Conservation (phyloP, 2,329 filamentous ascomycete species). For the Phialophora chinensis region DNA sequence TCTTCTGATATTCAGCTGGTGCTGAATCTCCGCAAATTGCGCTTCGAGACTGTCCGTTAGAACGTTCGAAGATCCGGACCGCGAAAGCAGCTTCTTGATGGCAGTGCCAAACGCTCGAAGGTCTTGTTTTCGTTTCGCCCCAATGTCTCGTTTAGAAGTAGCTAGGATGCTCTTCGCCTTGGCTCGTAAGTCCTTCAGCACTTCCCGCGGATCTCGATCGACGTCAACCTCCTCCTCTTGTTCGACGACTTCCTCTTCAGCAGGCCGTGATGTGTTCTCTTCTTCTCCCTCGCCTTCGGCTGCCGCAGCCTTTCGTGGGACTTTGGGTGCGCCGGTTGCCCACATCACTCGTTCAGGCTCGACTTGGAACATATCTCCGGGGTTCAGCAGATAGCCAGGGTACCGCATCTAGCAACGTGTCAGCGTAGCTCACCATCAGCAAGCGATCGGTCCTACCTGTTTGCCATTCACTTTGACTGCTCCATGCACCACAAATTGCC, state of each 20-base stretch:
- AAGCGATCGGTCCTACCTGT: slow-evolving; percentile 65
- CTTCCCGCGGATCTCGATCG: slow-evolving; percentile 51
- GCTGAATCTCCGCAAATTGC: slow-evolving; percentile 60
- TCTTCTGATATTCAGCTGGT: slow-evolving; percentile 52
- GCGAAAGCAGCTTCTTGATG: slow-evolving; percentile 67
- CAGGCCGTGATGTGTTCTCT: slow-evolving; percentile 29
- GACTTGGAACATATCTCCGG: slow-evolving; percentile 97
- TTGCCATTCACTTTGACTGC: slow-evolving; percentile 95
- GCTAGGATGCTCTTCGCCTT: slow-evolving; percentile 67
- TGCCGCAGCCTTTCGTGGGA: slow-evolving; percentile 42
- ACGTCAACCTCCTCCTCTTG: slow-evolving; percentile 48
- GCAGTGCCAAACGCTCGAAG: slow-evolving; percentile 74
- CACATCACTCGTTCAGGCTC: slow-evolving; percentile 86
- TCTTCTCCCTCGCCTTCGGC: slow-evolving; percentile 33
- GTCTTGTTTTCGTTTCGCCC: slow-evolving; percentile 75
- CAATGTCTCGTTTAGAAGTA: slow-evolving; percentile 60
- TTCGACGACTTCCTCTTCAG: slow-evolving; percentile 35
- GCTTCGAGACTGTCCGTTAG: slow-evolving; percentile 58
- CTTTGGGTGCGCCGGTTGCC: slow-evolving; percentile 78
- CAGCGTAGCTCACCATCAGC: slow-evolving; percentile 4
- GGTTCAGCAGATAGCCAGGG: slow-evolving; percentile 92
- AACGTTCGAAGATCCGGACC: slow-evolving; percentile 53
- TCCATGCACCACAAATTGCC: slow-evolving; percentile 93
- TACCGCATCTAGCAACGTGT: slow-evolving; percentile 76
- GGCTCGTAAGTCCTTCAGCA: slow-evolving; percentile 60